Conservation (phyloP, 1,139 yeast genomes). For the Candida sp. region DNA sequence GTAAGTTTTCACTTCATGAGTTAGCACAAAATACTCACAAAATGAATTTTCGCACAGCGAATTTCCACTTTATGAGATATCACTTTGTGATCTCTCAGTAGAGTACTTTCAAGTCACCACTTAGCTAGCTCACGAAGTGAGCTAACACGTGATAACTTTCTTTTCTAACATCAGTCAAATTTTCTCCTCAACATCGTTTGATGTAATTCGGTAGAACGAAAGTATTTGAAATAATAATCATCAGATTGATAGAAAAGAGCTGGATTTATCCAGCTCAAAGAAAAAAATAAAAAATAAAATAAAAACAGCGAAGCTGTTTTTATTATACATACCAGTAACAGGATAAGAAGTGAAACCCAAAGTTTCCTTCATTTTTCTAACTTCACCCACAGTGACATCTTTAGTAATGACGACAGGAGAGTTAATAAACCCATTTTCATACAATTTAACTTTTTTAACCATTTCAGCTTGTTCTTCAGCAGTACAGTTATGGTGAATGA, state of each 20-base stretch:
- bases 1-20: too few species aligned
- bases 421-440: slow-evolving; percentile 95
- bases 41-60: too few species aligned
- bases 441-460: slow-evolving; percentile 96
- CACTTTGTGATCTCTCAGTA: neutral
- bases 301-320: slow-evolving; percentile 3
- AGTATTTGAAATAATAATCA: slow-evolving; percentile 64
- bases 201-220: slow-evolving; percentile 99
- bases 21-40: too few species aligned
- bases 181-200: slow-evolving; percentile 97
- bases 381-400: slow-evolving; percentile 72
- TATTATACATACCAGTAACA: slow-evolving; percentile 98
- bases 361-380: slow-evolving; percentile 62
- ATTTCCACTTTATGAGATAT: too few species aligned
- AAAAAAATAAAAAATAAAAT: slow-evolving; percentile 4
- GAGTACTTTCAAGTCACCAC: too few species aligned
- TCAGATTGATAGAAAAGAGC: slow-evolving; percentile 44
- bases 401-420: slow-evolving; percentile 91
- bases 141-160: too few species aligned
- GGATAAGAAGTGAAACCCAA: slow-evolving; percentile 98
- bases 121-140: too few species aligned
- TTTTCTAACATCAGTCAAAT: slow-evolving; percentile 10
- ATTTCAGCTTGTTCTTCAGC: slow-evolving; percentile 98
- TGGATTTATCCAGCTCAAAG: too few species aligned
- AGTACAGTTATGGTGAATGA: slow-evolving; percentile 95